Evolutionary conservation across 164 flowering plant species (phyloP).

Genomic region (Hamamelis virginiana): DNA sequence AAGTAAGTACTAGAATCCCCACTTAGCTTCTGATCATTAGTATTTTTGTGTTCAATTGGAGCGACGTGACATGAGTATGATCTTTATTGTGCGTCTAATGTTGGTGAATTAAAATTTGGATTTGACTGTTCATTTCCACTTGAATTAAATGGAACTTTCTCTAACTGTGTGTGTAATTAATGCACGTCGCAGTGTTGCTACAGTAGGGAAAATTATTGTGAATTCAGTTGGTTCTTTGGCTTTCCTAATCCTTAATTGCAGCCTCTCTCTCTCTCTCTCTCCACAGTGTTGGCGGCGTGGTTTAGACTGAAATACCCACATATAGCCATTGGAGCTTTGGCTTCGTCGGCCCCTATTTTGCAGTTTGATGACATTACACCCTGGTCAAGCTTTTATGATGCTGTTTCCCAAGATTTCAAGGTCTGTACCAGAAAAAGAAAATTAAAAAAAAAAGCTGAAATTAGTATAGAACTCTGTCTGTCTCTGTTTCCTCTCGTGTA

Average conservation of each 20-base stretch:
- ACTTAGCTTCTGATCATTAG: background rate
- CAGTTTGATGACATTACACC: slow-evolving; percentile 53
- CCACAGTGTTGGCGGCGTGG: slow-evolving; percentile 58
- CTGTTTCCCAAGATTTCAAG: slow-evolving; percentile 57
- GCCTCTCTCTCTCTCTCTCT: background rate
- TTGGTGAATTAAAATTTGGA: background rate
- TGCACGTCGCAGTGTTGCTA: background rate
- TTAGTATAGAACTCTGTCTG: background rate
- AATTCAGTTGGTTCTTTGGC: background rate
- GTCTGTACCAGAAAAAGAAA: slow-evolving; percentile 20
- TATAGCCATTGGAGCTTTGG: slow-evolving; percentile 55
- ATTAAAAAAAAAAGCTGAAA: too few species aligned
- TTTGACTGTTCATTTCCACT: background rate
- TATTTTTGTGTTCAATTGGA: background rate
- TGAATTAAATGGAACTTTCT: background rate
- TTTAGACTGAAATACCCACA: slow-evolving; percentile 66
- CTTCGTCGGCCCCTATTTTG: slow-evolving; percentile 62
- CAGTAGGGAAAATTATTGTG: background rate
- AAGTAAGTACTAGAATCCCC: slow-evolving; percentile 34
- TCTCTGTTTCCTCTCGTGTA: background rate
- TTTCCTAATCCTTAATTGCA: background rate
- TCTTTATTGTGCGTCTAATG: background rate
- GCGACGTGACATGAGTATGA: background rate
- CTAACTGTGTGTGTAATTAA: background rate
- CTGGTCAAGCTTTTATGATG: slow-evolving; percentile 58